A percentile compares a stretch with the other conserved stretches of the same genome.
Conservation (phyloP, 225 moss, liverwort and hornwort genomes). For the Asterella californica region DNA sequence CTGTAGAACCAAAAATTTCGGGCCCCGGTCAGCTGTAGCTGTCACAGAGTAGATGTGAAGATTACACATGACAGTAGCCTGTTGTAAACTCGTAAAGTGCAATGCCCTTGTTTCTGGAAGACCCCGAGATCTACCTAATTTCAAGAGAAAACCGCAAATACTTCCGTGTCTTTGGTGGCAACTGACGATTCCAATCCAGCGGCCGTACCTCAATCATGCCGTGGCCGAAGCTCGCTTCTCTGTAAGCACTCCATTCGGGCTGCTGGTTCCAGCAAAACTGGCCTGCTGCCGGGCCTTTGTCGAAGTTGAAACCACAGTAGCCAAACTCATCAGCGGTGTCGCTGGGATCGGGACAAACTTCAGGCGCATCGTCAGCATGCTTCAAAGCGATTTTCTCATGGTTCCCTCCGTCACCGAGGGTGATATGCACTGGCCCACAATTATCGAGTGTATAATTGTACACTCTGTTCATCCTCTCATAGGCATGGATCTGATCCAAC, state of each 20-base stretch:
- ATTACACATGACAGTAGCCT: neutral
- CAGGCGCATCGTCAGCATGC: slow-evolving; percentile 57
- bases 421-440: slow-evolving; percentile 75
- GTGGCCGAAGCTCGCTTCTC: slow-evolving; percentile 95
- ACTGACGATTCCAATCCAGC: neutral
- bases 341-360: slow-evolving; percentile 50
- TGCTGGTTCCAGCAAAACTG: slow-evolving; percentile 87
- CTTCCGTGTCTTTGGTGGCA: too few species aligned
- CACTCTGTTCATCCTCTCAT: slow-evolving; percentile 85
- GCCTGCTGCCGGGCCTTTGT: slow-evolving; percentile 62
- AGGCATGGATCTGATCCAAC: slow-evolving; percentile 70
- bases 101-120: too few species aligned
- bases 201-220: slow-evolving; percentile 75
- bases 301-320: slow-evolving; percentile 82
- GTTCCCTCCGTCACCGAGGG: slow-evolving; percentile 89
- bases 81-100: too few species aligned
- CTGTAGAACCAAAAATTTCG: slow-evolving; percentile 33
- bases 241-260: slow-evolving; percentile 86
- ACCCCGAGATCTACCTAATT: too few species aligned
- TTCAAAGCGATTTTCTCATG: slow-evolving; percentile 61
- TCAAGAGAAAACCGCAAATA: too few species aligned
- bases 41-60: neutral
- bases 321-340: slow-evolving; percentile 52
- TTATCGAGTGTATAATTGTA: slow-evolving; percentile 76
- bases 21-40: neutral